Evolutionary conservation across 2,329 filamentous ascomycete species (phyloP).

Genomic region (Byssochlamys sp.): DNA sequence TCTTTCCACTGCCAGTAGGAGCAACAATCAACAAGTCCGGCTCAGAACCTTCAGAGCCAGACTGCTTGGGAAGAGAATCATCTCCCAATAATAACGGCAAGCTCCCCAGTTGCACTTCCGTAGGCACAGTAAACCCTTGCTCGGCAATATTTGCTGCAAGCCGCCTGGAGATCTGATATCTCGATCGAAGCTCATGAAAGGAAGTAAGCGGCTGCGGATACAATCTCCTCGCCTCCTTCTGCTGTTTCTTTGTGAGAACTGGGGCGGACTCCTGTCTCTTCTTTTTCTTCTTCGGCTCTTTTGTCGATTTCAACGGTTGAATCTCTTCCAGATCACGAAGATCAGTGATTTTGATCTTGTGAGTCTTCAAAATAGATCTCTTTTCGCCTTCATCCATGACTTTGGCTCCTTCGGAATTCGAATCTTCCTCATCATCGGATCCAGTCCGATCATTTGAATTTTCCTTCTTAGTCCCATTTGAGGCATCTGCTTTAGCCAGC

Average conservation of each 20-base stretch:
- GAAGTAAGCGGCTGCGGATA: constrained; percentile 70
- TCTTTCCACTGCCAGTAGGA: constrained; percentile 94
- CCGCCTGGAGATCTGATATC: constrained; percentile 63
- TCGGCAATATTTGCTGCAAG: constrained; percentile 67
- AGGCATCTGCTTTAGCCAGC: constrained; percentile 7
- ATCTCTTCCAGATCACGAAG: constrained; percentile 46
- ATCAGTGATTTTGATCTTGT: constrained; percentile 75
- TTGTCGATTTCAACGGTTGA: constrained; percentile 14
- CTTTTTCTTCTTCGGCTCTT: constrained; percentile 43
- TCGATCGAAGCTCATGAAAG: constrained; percentile 61
- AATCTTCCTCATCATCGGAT: constrained; percentile 14
- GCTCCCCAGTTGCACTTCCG: constrained; percentile 83
- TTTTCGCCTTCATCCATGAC: constrained; percentile 59
- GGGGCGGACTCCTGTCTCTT: constrained; percentile 44
- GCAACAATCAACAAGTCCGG: constrained; percentile 80
- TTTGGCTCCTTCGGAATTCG: constrained; percentile 10
- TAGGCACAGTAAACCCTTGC: constrained; percentile 82
- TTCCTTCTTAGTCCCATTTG: constrained; percentile 2
- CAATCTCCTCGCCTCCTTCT: constrained; percentile 47
- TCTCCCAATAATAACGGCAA: constrained; percentile 64
- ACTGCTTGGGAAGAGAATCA: constrained; percentile 31
- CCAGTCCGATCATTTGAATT: constrained; percentile 6
- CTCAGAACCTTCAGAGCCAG: constrained; percentile 23
- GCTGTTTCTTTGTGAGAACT: constrained; percentile 37
- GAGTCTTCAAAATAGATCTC: constrained; percentile 62